Conservation (phyloP, 1,284 basidiomycete species). For the Leccinum glutinopallens region DNA sequence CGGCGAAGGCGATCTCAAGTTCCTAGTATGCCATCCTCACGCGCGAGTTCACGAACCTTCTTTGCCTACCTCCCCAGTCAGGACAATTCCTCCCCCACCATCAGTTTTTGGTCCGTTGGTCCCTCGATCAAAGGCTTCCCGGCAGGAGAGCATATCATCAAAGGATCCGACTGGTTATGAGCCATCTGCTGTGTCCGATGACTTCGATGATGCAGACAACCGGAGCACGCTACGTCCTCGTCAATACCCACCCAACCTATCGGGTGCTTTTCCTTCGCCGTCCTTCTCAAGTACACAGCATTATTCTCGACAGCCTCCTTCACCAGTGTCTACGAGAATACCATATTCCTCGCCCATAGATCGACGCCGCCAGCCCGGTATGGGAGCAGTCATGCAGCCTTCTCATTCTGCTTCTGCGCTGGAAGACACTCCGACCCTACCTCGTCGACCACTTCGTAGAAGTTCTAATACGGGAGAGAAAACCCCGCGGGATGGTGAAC, state of each 20-base stretch:
- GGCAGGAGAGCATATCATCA: slow-evolving; percentile 70
- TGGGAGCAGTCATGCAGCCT: slow-evolving; percentile 25
- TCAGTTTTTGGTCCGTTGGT: slow-evolving; percentile 44
- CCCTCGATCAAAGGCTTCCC: slow-evolving; percentile 51
- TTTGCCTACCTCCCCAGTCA: slow-evolving; percentile 45
- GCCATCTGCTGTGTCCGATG: slow-evolving; percentile 58
- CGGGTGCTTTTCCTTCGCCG: slow-evolving; percentile 31
- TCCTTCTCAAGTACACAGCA: slow-evolving; percentile 34
- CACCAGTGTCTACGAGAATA: slow-evolving; percentile 34
- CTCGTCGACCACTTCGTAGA: slow-evolving; percentile 30
- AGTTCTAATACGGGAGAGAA: slow-evolving; percentile 34
- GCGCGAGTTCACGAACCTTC: slow-evolving; percentile 59
- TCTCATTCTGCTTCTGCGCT: slow-evolving; percentile 32
- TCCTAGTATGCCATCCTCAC: slow-evolving; percentile 70
- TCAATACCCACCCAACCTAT: slow-evolving; percentile 37
- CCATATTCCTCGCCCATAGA: slow-evolving; percentile 32
- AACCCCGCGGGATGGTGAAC: slow-evolving; percentile 30
- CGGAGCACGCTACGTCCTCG: slow-evolving; percentile 47
- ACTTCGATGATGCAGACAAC: slow-evolving; percentile 58
- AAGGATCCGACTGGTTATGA: slow-evolving; percentile 71
- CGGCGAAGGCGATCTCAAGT: slow-evolving; percentile 75
- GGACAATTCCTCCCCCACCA: slow-evolving; percentile 56
- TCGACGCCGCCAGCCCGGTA: slow-evolving; percentile 32
- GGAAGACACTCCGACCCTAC: slow-evolving; percentile 29
- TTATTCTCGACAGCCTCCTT: slow-evolving; percentile 33